These are phyloP conservation scores for Dendrobium catenatum DNA, from an alignment of 106 monocot genomes.

Conservation along the genomic window DNA sequence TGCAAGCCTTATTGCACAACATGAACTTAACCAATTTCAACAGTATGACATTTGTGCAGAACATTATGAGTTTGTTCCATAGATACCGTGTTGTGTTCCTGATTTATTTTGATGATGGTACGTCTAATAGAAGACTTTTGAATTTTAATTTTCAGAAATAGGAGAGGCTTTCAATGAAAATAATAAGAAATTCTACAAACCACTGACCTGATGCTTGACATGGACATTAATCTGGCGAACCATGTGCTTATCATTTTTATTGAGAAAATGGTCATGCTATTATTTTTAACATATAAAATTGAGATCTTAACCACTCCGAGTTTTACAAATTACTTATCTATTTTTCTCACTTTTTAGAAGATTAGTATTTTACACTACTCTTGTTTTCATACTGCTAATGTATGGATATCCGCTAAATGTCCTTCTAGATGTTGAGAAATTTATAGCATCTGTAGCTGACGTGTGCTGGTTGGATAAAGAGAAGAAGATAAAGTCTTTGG, in stretches of 20 bases:
- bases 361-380: not conserved
- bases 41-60: no score
- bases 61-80: no score
- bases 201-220: not conserved
- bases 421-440: constrained; percentile 26
- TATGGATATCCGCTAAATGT: not conserved
- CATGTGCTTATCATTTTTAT: not conserved
- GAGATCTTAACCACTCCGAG: not conserved
- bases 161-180: not conserved
- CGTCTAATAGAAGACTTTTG: not conserved
- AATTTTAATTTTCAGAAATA: not conserved
- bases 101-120: no score
- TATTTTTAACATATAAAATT: not conserved
- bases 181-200: not conserved
- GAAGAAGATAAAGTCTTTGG: constrained; percentile 48
- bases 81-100: no score
- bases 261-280: not conserved
- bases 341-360: not conserved
- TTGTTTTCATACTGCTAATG: not conserved
- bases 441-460: constrained; percentile 41
- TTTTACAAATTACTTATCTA: not conserved
- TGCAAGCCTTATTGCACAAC: no score
- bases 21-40: no score
- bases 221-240: not conserved
- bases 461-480: constrained; percentile 50